Conservation (phyloP, 2,329 filamentous ascomycete genomes). For the Pyrenophora teres region DNA sequence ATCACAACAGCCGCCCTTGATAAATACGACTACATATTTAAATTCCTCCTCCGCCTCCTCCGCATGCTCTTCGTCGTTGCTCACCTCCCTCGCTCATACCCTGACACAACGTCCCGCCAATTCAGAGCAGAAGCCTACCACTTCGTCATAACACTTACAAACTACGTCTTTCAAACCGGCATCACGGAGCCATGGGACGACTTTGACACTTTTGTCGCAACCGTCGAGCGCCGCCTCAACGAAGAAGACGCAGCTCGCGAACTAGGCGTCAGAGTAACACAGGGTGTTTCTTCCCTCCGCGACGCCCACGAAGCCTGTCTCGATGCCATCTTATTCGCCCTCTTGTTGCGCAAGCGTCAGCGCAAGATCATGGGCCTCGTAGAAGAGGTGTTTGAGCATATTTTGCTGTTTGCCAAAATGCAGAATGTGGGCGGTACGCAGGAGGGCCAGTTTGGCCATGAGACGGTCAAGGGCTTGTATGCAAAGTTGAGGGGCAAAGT, state of each 20-base stretch:
- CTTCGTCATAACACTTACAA: conserved; percentile 72
- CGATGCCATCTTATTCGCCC: conserved; percentile 73
- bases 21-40: conserved; percentile 87
- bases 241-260: conserved; percentile 51
- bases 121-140: conserved; percentile 80
- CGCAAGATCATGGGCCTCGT: conserved; percentile 72
- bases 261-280: conserved; percentile 53
- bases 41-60: conserved; percentile 73
- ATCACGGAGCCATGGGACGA: conserved; percentile 73
- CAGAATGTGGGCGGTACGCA: conserved; percentile 21
- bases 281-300: conserved; percentile 69
- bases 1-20: conserved; percentile 72
- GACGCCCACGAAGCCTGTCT: conserved; percentile 73
- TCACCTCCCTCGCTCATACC: conserved; percentile 42
- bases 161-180: conserved; percentile 80
- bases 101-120: conserved; percentile 23
- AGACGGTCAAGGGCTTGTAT: conserved; percentile 60
- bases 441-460: conserved; percentile 21
- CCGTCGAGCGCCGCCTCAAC: conserved; percentile 63
- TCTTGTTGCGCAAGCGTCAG: conserved; percentile 77
- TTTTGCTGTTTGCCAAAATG: conserved; percentile 66
- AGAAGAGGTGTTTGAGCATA: conserved; percentile 73
- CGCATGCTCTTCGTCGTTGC: conserved; percentile 76
- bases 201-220: conserved; percentile 69
- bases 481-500: conserved; percentile 71